Percentiles rank a stretch among this genome's conserved stretches.
Evolutionary conservation across 2,329 filamentous ascomycete species (phyloP).

Genomic region (Curvularia sp.): DNA sequence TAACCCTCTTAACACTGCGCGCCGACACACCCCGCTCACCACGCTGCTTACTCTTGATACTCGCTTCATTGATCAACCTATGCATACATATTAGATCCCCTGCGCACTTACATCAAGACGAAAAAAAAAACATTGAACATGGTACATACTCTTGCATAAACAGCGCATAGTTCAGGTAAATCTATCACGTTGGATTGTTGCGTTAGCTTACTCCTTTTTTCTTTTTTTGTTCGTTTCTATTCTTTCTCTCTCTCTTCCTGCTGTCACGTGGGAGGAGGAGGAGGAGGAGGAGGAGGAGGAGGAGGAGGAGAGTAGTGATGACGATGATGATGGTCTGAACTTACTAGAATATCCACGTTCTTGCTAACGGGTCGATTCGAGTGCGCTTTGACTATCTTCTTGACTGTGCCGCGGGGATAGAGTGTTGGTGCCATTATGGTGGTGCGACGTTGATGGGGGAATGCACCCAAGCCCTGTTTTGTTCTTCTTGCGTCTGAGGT

Average conservation of each 20-base stretch:
- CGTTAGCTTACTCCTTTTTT: neutral
- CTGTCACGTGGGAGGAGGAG: neutral
- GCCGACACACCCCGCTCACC: constrained; percentile 78
- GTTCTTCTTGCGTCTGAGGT: neutral
- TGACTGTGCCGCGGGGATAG: constrained; percentile 84
- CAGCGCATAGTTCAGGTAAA: constrained; percentile 83
- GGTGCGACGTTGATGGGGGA: neutral
- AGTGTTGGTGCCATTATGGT: constrained; percentile 69
- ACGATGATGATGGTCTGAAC: constrained; percentile 41
- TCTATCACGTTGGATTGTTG: constrained; percentile 59
- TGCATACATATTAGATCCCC: neutral
- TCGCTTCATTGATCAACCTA: constrained; percentile 82
- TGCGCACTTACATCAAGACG: neutral
- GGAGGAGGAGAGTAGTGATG: neutral
- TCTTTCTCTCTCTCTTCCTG: neutral
- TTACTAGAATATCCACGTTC: constrained; percentile 83
- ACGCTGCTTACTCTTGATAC: constrained; percentile 75
- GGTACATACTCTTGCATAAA: constrained; percentile 73
- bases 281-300: neutral
- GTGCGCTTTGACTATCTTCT: constrained; percentile 90
- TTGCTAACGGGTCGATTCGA: constrained; percentile 81
- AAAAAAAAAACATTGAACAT: neutral
- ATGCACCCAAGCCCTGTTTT: neutral
- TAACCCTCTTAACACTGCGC: constrained; percentile 77
- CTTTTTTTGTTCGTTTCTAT: neutral